Conservation (phyloP, 345 rosid species). For the Iberis pinnata region DNA sequence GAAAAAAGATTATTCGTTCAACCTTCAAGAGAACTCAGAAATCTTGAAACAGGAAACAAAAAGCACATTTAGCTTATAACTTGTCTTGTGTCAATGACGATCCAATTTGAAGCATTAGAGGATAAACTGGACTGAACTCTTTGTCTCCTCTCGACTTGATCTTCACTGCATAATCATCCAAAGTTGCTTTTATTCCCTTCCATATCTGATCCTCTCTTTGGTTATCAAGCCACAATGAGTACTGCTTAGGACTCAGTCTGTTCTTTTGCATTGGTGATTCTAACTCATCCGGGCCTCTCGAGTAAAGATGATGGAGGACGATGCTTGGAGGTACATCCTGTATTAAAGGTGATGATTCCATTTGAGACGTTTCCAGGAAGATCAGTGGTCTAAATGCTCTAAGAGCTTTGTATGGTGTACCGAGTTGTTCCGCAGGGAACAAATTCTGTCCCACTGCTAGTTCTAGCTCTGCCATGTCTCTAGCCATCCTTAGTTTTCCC, state of each 20-base stretch:
- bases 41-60: neutral
- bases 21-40: slow-evolving; percentile 1
- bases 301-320: slow-evolving; percentile 84
- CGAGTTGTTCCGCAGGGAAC: slow-evolving; percentile 95
- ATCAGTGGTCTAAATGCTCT: slow-evolving; percentile 89
- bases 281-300: slow-evolving; percentile 85
- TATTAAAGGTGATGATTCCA: slow-evolving; percentile 75
- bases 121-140: slow-evolving; percentile 94
- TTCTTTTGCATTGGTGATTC: slow-evolving; percentile 86
- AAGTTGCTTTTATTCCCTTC: slow-evolving; percentile 91
- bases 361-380: slow-evolving; percentile 83
- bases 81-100: slow-evolving; percentile 44
- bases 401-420: slow-evolving; percentile 90
- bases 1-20: neutral
- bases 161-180: slow-evolving; percentile 81
- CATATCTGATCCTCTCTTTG: slow-evolving; percentile 97
- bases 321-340: slow-evolving; percentile 86
- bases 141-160: slow-evolving; percentile 89
- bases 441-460: slow-evolving; percentile 87
- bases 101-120: slow-evolving; percentile 83
- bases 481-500: slow-evolving; percentile 92
- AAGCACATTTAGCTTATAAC: slow-evolving; percentile 10
- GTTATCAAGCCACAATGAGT: slow-evolving; percentile 91
- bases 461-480: slow-evolving; percentile 99
- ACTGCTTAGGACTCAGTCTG: slow-evolving; percentile 68